phyloP scores from a whole-genome alignment of 169 alveolate species.

The Cryptosporidium tyzzeri region DNA sequence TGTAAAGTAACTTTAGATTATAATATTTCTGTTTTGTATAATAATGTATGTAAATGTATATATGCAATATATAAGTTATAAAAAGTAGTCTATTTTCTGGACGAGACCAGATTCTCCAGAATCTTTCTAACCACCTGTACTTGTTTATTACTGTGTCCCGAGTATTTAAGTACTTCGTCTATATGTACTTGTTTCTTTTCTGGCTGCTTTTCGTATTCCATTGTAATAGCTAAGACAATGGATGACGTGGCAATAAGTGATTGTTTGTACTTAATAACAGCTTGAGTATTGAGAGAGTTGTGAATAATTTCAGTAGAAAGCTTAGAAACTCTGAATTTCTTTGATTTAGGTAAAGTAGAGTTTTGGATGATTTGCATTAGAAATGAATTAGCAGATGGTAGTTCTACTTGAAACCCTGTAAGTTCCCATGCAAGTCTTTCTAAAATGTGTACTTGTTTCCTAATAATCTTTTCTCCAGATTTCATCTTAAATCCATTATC shows the following conservation, averaged over 20 bases:
- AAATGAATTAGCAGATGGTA: conserved; percentile 55
- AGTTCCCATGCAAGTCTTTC: conserved; percentile 26
- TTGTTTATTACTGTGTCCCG: background rate
- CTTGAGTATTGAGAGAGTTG: background rate
- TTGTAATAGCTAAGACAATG: background rate
- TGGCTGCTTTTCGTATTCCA: background rate
- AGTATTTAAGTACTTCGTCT: background rate
- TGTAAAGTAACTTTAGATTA: background rate
- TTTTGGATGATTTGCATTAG: conserved; percentile 32
- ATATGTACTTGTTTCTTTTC: background rate
- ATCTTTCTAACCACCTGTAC: background rate
- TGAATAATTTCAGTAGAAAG: background rate
- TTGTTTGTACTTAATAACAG: background rate
- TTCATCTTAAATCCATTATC: conserved; percentile 7
- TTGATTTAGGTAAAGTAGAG: conserved; percentile 6
- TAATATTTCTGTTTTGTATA: background rate
- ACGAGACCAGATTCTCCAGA: background rate
- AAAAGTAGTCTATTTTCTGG: background rate
- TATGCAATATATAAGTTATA: too few relatives aligned
- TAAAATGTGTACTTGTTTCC: conserved; percentile 34
- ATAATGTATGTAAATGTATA: too few relatives aligned
- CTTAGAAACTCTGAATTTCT: conserved; percentile 13
- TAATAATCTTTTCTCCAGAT: background rate
- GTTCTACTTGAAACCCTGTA: conserved; percentile 28
- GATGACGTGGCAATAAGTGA: conserved; percentile 41